A percentile compares a stretch with the other conserved stretches of the same genome.
Evolutionary conservation across 306 rosid species (phyloP).

Genomic region (Abrus precatorius): DNA sequence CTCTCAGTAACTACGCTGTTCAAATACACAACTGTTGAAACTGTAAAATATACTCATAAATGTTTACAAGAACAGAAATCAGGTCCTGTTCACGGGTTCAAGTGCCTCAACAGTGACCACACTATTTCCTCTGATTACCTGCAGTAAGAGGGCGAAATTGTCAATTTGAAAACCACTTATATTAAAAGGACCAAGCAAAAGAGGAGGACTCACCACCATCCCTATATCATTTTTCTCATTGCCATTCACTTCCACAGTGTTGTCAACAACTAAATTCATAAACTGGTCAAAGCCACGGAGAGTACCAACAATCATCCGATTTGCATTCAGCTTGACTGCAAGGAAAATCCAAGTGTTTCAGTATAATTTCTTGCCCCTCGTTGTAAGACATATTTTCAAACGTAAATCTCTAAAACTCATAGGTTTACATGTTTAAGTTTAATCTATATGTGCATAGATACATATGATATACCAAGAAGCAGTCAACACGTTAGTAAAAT

Average conservation of each 20-base stretch:
- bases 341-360: constrained; percentile 4
- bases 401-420: background rate
- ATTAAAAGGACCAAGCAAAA: background rate
- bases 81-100: constrained; percentile 84
- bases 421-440: background rate
- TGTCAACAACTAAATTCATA: constrained; percentile 95
- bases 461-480: background rate
- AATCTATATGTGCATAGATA: background rate
- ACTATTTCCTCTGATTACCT: constrained; percentile 97
- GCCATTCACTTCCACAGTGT: constrained; percentile 92
- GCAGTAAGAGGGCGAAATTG: constrained; percentile 49
- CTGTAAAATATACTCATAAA: constrained; percentile 7
- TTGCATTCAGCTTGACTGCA: constrained; percentile 92
- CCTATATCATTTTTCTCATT: constrained; percentile 86
- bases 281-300: constrained; percentile 97
- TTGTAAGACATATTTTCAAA: constrained; percentile 4
- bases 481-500: background rate
- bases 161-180: constrained; percentile 11
- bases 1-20: constrained; percentile 21
- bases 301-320: constrained; percentile 92
- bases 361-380: background rate
- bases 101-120: constrained; percentile 99
- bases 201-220: constrained; percentile 88
- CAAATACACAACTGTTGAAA: constrained; percentile 32
- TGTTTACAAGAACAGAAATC: constrained; percentile 33